Conservation (phyloP, 2,329 filamentous ascomycete species). For the Apiospora koreana region DNA sequence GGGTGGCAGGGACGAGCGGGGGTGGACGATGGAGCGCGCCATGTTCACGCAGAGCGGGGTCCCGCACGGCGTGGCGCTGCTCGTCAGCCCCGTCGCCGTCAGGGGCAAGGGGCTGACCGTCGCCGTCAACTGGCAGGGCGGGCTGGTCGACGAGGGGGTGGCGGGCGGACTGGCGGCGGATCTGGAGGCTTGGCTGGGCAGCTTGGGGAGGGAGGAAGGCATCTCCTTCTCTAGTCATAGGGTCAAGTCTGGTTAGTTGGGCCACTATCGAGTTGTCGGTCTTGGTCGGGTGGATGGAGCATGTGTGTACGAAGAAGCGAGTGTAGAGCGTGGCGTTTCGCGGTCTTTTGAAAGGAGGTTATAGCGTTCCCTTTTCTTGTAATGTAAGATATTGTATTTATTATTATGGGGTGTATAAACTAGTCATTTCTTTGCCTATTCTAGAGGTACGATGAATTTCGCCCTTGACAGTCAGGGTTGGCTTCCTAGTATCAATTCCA, state of each 20-base stretch:
- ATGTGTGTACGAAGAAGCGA: too few relatives aligned
- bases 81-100: constrained; percentile 13
- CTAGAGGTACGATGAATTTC: too few relatives aligned
- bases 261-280: too few relatives aligned
- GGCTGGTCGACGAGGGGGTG: constrained; percentile 3
- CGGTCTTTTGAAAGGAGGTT: background rate
- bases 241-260: background rate
- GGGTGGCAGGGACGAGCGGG: background rate
- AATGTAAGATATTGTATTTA: background rate
- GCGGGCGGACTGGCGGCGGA: constrained; percentile 8
- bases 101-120: constrained; percentile 12
- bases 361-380: too few relatives aligned
- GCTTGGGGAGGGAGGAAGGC: background rate
- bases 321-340: background rate
- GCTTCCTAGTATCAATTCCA: too few relatives aligned
- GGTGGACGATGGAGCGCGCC: constrained; percentile 26
- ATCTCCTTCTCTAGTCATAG: background rate
- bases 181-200: constrained; percentile 11
- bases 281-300: background rate
- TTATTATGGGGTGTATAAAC: too few relatives aligned
- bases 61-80: background rate
- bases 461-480: too few relatives aligned
- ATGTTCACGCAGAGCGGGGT: constrained; percentile 15
- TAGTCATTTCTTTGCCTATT: too few relatives aligned
- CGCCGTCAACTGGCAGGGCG: constrained; percentile 11